Evolutionary conservation across 2,329 filamentous ascomycete genomes (phyloP), one percentile per base, ranked within the genome.

Genomic region (Paraphaeosphaeria sporulosa): DNA sequence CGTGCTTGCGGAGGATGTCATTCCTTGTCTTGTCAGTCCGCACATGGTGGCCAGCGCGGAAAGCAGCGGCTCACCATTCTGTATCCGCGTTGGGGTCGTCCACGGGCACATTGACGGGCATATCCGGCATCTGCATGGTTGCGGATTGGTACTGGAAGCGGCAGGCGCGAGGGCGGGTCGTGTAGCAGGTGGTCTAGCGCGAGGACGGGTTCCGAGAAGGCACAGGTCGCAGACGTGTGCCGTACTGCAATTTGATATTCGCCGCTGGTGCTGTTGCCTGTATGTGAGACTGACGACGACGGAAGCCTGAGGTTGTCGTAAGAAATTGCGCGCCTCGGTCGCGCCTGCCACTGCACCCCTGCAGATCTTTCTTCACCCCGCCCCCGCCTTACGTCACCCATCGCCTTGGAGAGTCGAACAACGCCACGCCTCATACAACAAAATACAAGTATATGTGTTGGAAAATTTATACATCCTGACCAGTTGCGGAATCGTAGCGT

Each of bases 51-150:
- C n/a, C 38, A 17, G 25, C 25, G 36, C 34, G 13, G 17, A 25
- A 25, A n/a, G 25, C 21, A n/a, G 21, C n/a, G 15, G 36, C 62
- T 57, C 58, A 94, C 95, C 95, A 99, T 89, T 99, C 95, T 64
- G 95, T 99, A 77, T 99, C 95, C 64, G 93, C 95, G 75, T 98
- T 96, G 34, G 94, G 94, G 76, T 98, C 90, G 76, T 96, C 93
- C 68, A 99, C 90, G 47, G 94, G 93, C 61, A 99, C 95, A 72
- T 89, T 85, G 64, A 89, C 81, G 42, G 85, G 85, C 79, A 86
- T 81, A 66, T 88, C 83, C 70, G 83, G 82, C 76, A 72, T 76
- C 61, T 74, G 71, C 71, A 77, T 78, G 25, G 25, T 65, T 53
- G 64, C 55, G 23, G 27, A 25, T 17, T 48, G 23, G 34, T 17